Conservation (phyloP, 257 asterid species). For the Nicotiana tabacum region DNA sequence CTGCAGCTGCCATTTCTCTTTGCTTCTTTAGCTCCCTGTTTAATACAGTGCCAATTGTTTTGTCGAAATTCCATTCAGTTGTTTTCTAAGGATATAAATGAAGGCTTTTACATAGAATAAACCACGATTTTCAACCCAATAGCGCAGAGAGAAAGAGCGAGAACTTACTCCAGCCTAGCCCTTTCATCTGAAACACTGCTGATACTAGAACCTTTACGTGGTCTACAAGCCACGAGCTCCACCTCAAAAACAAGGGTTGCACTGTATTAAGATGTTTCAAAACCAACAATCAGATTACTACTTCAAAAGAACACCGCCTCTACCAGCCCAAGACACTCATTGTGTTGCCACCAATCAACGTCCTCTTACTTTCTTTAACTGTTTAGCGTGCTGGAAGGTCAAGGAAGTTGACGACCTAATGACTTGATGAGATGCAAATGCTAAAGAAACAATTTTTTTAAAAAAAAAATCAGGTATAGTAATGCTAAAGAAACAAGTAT, state of each 20-base stretch:
- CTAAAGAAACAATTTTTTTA: background rate
- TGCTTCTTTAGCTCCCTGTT: slow-evolving; percentile 86
- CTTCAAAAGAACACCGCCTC: background rate
- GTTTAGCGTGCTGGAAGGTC: background rate
- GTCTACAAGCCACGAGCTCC: slow-evolving; percentile 92
- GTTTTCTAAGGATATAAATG: background rate
- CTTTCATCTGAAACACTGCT: slow-evolving; percentile 87
- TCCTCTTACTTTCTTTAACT: background rate
- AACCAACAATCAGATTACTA: background rate
- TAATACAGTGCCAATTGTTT: background rate
- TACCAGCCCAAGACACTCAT: background rate
- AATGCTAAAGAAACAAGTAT: no score
- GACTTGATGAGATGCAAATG: background rate
- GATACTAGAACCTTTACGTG: slow-evolving; percentile 86
- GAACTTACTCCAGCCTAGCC: slow-evolving; percentile 86
- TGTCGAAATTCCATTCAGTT: background rate
- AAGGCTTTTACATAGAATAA: background rate
- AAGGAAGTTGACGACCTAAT: slow-evolving; percentile 7
- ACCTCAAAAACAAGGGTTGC: slow-evolving; percentile 88
- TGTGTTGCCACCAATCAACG: background rate
- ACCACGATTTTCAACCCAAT: background rate
- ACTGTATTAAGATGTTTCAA: slow-evolving; percentile 33
- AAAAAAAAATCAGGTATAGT: no score
- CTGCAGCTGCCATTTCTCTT: slow-evolving; percentile 73
- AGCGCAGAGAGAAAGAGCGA: background rate